A percentile compares a stretch with the other conserved stretches of the same genome.
Evolutionary conservation across 2,329 filamentous ascomycete species (phyloP).

Genomic region (Aureobasidium namibiae): DNA sequence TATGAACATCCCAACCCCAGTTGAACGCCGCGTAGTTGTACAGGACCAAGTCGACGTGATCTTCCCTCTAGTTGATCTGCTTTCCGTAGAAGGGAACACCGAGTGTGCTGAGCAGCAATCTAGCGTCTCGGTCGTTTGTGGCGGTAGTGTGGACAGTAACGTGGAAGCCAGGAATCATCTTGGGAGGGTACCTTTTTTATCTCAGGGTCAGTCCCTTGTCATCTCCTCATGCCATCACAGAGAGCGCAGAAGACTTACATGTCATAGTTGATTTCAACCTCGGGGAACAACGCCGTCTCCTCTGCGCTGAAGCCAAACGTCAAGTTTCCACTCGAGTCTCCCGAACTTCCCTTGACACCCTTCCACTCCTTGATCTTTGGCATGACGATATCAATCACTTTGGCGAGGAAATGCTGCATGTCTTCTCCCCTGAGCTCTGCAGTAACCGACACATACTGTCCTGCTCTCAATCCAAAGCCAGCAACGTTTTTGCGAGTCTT

Average conservation of each 20-base stretch:
- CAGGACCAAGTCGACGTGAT: background rate
- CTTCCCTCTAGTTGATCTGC: slow-evolving; percentile 44
- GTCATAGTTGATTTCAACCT: slow-evolving; percentile 91
- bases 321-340: slow-evolving; percentile 84
- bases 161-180: slow-evolving; percentile 78
- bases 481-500: slow-evolving; percentile 61
- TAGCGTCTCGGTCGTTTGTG: slow-evolving; percentile 74
- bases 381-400: slow-evolving; percentile 80
- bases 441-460: slow-evolving; percentile 67
- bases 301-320: slow-evolving; percentile 69
- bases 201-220: background rate
- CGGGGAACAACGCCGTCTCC: slow-evolving; percentile 76
- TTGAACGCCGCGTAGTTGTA: background rate
- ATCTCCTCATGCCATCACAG: background rate
- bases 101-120: slow-evolving; percentile 62
- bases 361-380: slow-evolving; percentile 95
- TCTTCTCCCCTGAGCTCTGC: slow-evolving; percentile 68
- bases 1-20: background rate
- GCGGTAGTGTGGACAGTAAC: slow-evolving; percentile 79
- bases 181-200: slow-evolving; percentile 49
- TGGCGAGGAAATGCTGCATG: slow-evolving; percentile 85
- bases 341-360: slow-evolving; percentile 66
- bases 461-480: slow-evolving; percentile 65
- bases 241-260: slow-evolving; percentile 63
- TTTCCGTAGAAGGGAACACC: slow-evolving; percentile 80